These are phyloP conservation scores for Nitzschia palea DNA, from an alignment of 108 stramenopile genomes.

Conservation along the genomic window DNA sequence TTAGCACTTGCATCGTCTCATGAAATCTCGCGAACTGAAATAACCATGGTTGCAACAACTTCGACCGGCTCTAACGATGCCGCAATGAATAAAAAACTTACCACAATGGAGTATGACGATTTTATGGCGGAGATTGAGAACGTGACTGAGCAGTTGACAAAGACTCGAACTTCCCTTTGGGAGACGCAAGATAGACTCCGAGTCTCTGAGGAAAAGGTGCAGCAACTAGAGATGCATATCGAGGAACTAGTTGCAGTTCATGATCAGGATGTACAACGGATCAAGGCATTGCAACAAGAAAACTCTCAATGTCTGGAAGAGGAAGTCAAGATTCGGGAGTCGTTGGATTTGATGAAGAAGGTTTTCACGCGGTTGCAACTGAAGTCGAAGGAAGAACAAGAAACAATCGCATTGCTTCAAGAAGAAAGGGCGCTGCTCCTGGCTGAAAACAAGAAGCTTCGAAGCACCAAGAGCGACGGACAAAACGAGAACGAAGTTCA, in stretches of 20 bases:
- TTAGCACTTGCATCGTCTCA: too few relatives aligned
- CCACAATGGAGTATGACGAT: constrained; percentile 1
- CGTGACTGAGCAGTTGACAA: constrained; percentile 21
- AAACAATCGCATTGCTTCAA: constrained; percentile 8
- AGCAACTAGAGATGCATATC: constrained; percentile 23
- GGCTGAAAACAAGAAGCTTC: neutral
- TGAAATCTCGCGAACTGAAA: too few relatives aligned
- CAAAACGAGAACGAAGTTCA: neutral
- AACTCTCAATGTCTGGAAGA: constrained; percentile 25
- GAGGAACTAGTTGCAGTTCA: constrained; percentile 11
- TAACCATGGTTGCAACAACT: too few relatives aligned
- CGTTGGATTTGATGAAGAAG: constrained; percentile 30
- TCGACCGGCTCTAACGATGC: too few relatives aligned
- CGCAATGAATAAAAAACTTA: too few relatives aligned
- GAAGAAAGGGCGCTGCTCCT: constrained; percentile 13
- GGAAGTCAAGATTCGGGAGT: constrained; percentile 24
- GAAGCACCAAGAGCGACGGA: neutral
- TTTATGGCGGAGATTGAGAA: constrained; percentile 19
- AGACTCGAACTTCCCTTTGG: constrained; percentile 20
- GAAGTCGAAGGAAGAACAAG: constrained; percentile 28
- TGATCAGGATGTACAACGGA: neutral
- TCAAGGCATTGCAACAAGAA: constrained; percentile 15
- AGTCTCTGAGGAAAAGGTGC: constrained; percentile 1
- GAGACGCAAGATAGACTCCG: constrained; percentile 19
- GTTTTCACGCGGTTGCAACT: constrained; percentile 23